Evolutionary conservation across 1,139 yeast species (phyloP).

Genomic region (Diutina siamensis): DNA sequence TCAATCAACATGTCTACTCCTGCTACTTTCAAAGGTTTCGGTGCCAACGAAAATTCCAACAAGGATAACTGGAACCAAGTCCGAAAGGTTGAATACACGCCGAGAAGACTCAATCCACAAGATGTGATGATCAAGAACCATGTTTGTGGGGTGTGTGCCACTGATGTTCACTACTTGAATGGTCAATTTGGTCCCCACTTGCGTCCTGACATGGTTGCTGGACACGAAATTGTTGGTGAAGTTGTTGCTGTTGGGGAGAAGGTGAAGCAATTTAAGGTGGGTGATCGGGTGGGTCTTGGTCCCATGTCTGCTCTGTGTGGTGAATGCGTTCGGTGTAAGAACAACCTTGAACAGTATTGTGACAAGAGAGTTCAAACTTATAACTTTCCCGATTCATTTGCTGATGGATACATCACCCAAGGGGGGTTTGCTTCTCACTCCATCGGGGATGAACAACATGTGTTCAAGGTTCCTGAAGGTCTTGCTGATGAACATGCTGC

Average conservation of each 20-base stretch:
- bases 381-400: neutral
- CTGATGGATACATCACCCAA: slow-evolving; percentile 3
- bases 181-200: neutral
- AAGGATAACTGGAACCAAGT: slow-evolving; percentile 31
- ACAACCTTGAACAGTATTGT: neutral
- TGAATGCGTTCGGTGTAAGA: neutral
- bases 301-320: neutral
- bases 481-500: neutral
- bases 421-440: slow-evolving; percentile 5
- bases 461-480: neutral
- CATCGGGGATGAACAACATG: neutral
- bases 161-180: neutral
- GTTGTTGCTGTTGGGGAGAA: neutral
- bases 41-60: slow-evolving; percentile 14
- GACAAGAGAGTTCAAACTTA: neutral
- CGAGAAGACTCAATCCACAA: slow-evolving; percentile 23
- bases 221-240: slow-evolving; percentile 3
- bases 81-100: slow-evolving; percentile 27
- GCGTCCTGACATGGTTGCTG: neutral
- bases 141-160: slow-evolving; percentile 9
- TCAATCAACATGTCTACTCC: slow-evolving; percentile 13
- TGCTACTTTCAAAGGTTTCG: slow-evolving; percentile 31
- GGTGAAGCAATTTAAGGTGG: neutral
- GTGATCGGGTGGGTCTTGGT: slow-evolving; percentile 3
- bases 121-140: slow-evolving; percentile 32